A percentile compares a stretch with the other conserved stretches of the same genome.
phyloP scores from a whole-genome alignment of 306 rosid species.

The Luffa acutangula region DNA sequence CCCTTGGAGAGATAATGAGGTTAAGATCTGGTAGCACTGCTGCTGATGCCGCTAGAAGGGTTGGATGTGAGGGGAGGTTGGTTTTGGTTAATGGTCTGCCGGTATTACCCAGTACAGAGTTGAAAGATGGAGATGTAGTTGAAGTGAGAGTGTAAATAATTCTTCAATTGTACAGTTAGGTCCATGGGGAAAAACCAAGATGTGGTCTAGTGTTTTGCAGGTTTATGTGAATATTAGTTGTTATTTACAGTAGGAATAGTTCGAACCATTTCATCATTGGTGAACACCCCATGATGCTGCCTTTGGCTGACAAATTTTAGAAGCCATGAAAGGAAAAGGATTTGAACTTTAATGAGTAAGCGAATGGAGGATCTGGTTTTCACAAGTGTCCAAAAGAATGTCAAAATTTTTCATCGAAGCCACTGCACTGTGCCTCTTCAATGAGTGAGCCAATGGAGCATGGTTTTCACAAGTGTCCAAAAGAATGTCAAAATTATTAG shows the following conservation, averaged over 20 bases:
- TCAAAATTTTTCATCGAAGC: background rate
- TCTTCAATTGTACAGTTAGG: constrained; percentile 10
- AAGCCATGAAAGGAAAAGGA: background rate
- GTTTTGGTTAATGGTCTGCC: constrained; percentile 76
- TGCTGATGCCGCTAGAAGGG: constrained; percentile 88
- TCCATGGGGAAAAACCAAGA: background rate
- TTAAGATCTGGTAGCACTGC: constrained; percentile 82
- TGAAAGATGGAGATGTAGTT: constrained; percentile 89
- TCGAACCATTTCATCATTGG: background rate
- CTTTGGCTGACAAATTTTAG: background rate
- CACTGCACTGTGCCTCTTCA: too few relatives aligned
- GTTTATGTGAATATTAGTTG: constrained; percentile 3
- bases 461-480: background rate
- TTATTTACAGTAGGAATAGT: background rate
- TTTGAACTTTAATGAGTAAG: too few relatives aligned
- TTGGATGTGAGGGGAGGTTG: constrained; percentile 76
- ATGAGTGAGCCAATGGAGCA: too few relatives aligned
- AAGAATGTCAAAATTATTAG: background rate
- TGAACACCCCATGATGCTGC: background rate
- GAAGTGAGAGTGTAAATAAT: constrained; percentile 61
- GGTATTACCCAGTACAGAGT: constrained; percentile 65
- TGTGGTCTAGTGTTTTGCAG: background rate
- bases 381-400: background rate
- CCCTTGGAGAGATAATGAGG: constrained; percentile 77
- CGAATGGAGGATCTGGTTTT: too few relatives aligned